Evolutionary conservation across 192 early-diverging fungal species (phyloP), one percentile per base, ranked within the genome.

Genomic region (Coemansia sp.): DNA sequence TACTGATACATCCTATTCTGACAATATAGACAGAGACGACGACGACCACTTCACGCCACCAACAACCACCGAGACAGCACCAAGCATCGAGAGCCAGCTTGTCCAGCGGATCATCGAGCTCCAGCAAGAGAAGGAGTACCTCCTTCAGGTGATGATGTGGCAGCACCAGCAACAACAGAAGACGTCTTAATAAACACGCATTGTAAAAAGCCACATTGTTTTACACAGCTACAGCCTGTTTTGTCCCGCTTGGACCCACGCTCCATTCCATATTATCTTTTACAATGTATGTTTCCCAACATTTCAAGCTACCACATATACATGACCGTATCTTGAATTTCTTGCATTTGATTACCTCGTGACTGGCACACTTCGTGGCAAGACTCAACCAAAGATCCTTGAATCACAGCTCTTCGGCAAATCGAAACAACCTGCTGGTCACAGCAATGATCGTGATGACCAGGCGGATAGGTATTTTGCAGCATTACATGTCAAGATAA

Each of bases 101-200:
- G 45, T 60, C 48, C 47, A 44, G 30, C 34, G 34, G 34, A 36
- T 62, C 29, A 33, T 44, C 44, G 25, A 57, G 63, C 63, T 57
- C 41, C 63, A 65, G 38, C 63, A 45, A 44, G 55, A 65, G 27
- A 65, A 65, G 47, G 64, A 65, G 30, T 47, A 53, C n/a, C 41
- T 65, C 29, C 36, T 65, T 25, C 64, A 50, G 30, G 38, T 65
- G 6, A 50, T 65, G 6, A 47, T 20, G 44, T 22, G 23, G 20
- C 64, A 65, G 11, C 56, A n/a, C n/a, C n/a, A n/a, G n/a, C n/a
- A n/a, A n/a, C n/a, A n/a, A n/a, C n/a, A n/a, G n/a, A n/a, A 38
- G 14, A 30, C 56, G 17, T 42, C 57, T 3, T 65, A 44, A 7
- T 10, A 20, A 54, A 37, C 28, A 29, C n/a, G n/a, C n/a, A n/a